Evolutionary conservation across 2,329 filamentous ascomycete species (phyloP).

Genomic region (Elsinoe ampelina): DNA sequence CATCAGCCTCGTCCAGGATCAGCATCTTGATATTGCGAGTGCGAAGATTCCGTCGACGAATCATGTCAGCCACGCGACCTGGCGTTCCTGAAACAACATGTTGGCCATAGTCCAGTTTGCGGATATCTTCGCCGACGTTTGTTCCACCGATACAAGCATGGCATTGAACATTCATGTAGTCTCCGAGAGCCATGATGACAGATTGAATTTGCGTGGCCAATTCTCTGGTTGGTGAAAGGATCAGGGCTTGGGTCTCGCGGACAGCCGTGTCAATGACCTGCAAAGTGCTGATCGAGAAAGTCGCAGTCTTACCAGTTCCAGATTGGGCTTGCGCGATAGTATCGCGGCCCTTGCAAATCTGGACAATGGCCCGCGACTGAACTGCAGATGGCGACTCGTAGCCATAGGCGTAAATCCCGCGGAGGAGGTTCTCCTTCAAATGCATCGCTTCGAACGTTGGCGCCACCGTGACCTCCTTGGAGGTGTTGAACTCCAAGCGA

Average conservation of each 20-base stretch:
- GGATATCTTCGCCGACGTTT: slow-evolving; percentile 95
- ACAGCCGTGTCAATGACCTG: slow-evolving; percentile 92
- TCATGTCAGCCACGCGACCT: slow-evolving; percentile 87
- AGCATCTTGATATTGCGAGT: slow-evolving; percentile 72
- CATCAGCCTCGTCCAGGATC: slow-evolving; percentile 67
- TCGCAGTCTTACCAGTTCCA: slow-evolving; percentile 92
- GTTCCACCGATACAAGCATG: slow-evolving; percentile 98
- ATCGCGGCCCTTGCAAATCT: slow-evolving; percentile 97
- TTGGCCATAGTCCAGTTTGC: slow-evolving; percentile 93
- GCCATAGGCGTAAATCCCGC: slow-evolving; percentile 95
- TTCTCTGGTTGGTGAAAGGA: slow-evolving; percentile 92
- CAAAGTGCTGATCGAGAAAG: slow-evolving; percentile 91
- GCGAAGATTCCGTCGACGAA: slow-evolving; percentile 61
- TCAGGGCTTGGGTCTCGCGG: slow-evolving; percentile 85
- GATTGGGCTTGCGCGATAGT: slow-evolving; percentile 98
- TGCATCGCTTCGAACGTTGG: slow-evolving; percentile 95
- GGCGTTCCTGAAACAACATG: slow-evolving; percentile 96
- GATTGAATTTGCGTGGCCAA: slow-evolving; percentile 97
- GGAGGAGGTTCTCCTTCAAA: slow-evolving; percentile 91
- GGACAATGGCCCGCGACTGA: slow-evolving; percentile 94
- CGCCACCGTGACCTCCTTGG: slow-evolving; percentile 92
- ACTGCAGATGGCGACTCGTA: slow-evolving; percentile 98
- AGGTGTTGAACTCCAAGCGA: slow-evolving; percentile 96
- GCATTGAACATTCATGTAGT: slow-evolving; percentile 99
- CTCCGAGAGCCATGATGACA: slow-evolving; percentile 97